Evolutionary conservation across 768 basidiomycete genomes (phyloP), one percentile per base, ranked within the genome.

Genomic region (Ramaria sp.): DNA sequence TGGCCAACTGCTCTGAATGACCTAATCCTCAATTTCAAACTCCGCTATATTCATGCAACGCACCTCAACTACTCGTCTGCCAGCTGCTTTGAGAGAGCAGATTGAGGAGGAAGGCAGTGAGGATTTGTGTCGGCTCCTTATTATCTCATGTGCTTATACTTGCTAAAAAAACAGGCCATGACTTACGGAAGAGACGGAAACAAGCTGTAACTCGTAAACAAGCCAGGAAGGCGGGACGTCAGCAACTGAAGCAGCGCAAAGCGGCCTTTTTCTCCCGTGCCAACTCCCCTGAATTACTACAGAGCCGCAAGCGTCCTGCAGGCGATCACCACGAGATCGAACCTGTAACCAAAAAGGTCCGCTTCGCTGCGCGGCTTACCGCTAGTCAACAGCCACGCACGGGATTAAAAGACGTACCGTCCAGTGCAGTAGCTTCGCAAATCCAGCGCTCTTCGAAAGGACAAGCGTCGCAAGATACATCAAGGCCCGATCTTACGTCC

Each of bases 191-290:
- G 51, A 51, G 34, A 38, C 20, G 37, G 27, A 52, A 45, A 50
- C 38, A 61, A 46, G 30, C 68, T 41, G 46, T 63, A 24, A 75
- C 77, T 48, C 76, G 86, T 56, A 88, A 82, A 66, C 84, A 85
- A 49, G 65, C 76, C 13, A 72, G 87, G 43, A 89, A 84, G 65
- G 76, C 82, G 62, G 78, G 77, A 30, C 76, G 86, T n/a, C 59
- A 71, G 0, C 73, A 72, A 46, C 73, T 73, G 51, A 91, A 87
- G 66, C 75, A 79, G 63, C 77, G 79, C 46, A 88, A 80, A 63
- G 82, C 84, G 0, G 71, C 75, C 39, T 79, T 77, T 64, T 85
- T 84, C 67, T 72, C 77, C 4, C 66, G 67, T 9, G 51, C 38
- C 15, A 59, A 60, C 33, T 58, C 60, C 42, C 39, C 33, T 48